A percentile compares a stretch with the other conserved stretches of the same genome.
Evolutionary conservation across 129 eudicot genomes (phyloP).

Genomic region (Flaveria sonorensis): DNA sequence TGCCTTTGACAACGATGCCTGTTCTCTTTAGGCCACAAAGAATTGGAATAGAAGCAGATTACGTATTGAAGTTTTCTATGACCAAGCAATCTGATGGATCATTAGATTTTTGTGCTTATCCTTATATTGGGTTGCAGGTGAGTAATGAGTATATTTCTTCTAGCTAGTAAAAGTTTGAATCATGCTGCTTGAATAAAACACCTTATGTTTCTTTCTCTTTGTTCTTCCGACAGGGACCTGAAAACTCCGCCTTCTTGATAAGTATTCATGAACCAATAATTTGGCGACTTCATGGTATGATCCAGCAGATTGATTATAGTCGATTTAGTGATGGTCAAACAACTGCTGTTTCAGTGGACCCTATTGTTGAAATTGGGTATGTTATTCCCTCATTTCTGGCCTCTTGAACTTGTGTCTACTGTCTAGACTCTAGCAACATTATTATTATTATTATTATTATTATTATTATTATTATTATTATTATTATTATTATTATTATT

Average conservation of each 20-base stretch:
- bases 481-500: not conserved
- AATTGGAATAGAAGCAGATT: constrained; percentile 71
- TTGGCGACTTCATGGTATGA: constrained; percentile 96
- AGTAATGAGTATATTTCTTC: constrained; percentile 32
- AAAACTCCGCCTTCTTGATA: constrained; percentile 83
- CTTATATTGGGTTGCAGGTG: constrained; percentile 92
- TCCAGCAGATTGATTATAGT: constrained; percentile 71
- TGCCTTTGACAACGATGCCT: constrained; percentile 95
- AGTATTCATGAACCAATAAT: constrained; percentile 95
- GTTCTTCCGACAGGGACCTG: constrained; percentile 71
- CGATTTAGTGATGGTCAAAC: constrained; percentile 59
- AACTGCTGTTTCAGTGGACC: constrained; percentile 89
- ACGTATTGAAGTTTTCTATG: constrained; percentile 72
- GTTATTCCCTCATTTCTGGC: constrained; percentile 18
- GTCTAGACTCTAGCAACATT: not conserved
- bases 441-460: not conserved
- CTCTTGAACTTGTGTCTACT: constrained; percentile 19
- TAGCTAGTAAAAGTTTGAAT: constrained; percentile 6
- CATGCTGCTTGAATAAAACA: constrained; percentile 11
- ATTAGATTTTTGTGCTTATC: constrained; percentile 81
- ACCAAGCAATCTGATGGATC: constrained; percentile 94
- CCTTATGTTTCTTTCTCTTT: not conserved
- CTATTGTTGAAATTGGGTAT: constrained; percentile 87
- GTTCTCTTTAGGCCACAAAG: constrained; percentile 94
- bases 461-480: not conserved